Evolutionary conservation across 176 grass and related monocot genomes (phyloP).

Genomic region (Zoysia pacifica): DNA sequence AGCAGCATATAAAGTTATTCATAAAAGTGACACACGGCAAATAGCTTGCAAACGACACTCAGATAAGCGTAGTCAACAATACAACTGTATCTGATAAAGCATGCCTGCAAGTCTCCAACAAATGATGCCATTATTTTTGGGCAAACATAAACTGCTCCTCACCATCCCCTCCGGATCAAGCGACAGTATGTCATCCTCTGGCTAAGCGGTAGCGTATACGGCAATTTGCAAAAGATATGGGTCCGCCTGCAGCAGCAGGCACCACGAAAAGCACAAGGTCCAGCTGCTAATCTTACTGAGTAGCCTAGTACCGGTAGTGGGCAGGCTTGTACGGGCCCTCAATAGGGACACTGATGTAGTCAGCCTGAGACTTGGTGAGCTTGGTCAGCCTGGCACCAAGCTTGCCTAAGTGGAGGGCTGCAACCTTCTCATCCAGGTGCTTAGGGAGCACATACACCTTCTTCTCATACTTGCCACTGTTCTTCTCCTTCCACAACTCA

Average conservation of each 20-base stretch:
- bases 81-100: slow-evolving; percentile 21
- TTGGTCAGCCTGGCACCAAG: slow-evolving; percentile 90
- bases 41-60: slow-evolving; percentile 42
- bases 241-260: too few species aligned
- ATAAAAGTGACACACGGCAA: not conserved
- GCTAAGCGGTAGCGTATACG: too few species aligned
- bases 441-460: slow-evolving; percentile 97
- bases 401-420: slow-evolving; percentile 87
- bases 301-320: slow-evolving; percentile 78
- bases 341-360: slow-evolving; percentile 72
- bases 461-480: slow-evolving; percentile 87
- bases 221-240: too few species aligned
- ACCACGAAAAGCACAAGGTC: not conserved
- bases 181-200: too few species aligned
- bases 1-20: not conserved
- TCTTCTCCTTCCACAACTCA: slow-evolving; percentile 94
- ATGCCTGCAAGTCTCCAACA: slow-evolving; percentile 1
- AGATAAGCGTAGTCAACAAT: slow-evolving; percentile 27
- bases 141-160: slow-evolving; percentile 16
- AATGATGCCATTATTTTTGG: slow-evolving; percentile 43
- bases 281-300: slow-evolving; percentile 18
- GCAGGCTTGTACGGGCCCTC: slow-evolving; percentile 91
- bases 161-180: too few species aligned
- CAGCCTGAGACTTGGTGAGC: slow-evolving; percentile 67
- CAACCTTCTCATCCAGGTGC: slow-evolving; percentile 98